Base-by-base conservation (phyloP, 2,329 filamentous ascomycete species). In the Colletotrichum higginsianum region DNA sequence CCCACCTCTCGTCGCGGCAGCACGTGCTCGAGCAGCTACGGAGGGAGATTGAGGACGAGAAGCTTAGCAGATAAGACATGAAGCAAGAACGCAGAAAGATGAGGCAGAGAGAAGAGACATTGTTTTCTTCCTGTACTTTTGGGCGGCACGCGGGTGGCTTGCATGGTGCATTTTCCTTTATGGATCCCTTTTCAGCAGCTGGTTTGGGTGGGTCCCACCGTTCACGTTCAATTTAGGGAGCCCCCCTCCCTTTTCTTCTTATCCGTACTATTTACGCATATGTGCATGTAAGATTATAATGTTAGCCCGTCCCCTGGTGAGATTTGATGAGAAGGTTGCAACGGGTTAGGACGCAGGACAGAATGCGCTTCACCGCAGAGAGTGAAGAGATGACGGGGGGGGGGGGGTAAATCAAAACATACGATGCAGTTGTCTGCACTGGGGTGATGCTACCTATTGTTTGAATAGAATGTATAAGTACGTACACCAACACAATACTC, bases 41-140 rank as follows among this genome's bases (percentile, higher is more conserved):
- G 82, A 87, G 90, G 79, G 91, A 98, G 84, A 93, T 98, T 82
- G 95, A 98, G 78, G 92, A 94, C 26, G 95, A 96, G 88, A 96
- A 93, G 86, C 84, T 85, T 71, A 84, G 86, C 73, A 84, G 85
- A 81, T 86, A 44, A 61, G 42, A 47, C 23, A 49, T 11, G 44
- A 30, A 18, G 46, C 13, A 26, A 30, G 58, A 12, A 11, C 35
- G 3, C 8, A 38, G 35, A 23, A 21, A 38, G 18, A 38, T 16
- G 2, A 18, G 38, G 23, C 16, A 44, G 21, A 46, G 21, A 23
- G 21, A 61, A 62, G 38, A 62, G 35, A 42, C 15, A 42, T 46
- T 16, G 60, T 62, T 23, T 50, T n/a, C 46, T 50, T 61, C 47
- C 18, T 15, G 46, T 52, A 18, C 3, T 42, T 42, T 42, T 56